These are phyloP conservation scores for Talaromyces sp. DNA, from an alignment of 2,329 filamentous ascomycete genomes.

Conservation along the genomic window DNA sequence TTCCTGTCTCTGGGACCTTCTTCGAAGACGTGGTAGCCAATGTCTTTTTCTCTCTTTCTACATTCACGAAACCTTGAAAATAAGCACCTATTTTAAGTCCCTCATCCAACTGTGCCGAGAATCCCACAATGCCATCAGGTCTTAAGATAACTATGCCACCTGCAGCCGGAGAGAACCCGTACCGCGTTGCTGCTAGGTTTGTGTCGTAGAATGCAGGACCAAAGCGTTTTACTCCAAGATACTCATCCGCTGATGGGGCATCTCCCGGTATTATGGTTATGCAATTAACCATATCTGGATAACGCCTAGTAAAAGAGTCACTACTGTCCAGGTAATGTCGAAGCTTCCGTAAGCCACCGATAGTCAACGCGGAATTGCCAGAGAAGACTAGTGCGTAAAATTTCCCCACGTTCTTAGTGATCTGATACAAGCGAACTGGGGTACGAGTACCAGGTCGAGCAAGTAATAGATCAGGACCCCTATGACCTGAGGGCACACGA, in stretches of 20 bases:
- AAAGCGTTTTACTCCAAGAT: not conserved
- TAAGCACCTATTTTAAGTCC: not conserved
- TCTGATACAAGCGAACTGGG: not conserved
- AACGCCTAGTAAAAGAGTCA: not conserved
- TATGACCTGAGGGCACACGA: not conserved
- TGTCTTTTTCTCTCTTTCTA: not conserved
- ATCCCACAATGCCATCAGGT: not conserved
- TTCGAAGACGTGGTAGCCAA: not conserved
- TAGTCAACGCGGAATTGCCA: not conserved
- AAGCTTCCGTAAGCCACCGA: not conserved
- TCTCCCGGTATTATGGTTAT: not conserved
- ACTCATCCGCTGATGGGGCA: not conserved
- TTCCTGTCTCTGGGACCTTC: not conserved
- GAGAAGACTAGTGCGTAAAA: not conserved
- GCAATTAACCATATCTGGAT: not conserved
- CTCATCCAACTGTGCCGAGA: not conserved
- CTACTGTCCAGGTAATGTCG: not conserved
- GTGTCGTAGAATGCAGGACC: not conserved
- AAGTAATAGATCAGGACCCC: not conserved
- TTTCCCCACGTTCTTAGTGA: not conserved
- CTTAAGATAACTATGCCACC: not conserved
- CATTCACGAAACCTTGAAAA: not conserved
- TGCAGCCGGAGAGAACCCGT: not conserved
- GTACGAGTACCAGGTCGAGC: not conserved
- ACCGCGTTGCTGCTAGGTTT: not conserved